A percentile compares a stretch with the other conserved stretches of the same genome.
Conservation (phyloP, 2,329 filamentous ascomycete genomes). For the Trichoderma guizhouense region DNA sequence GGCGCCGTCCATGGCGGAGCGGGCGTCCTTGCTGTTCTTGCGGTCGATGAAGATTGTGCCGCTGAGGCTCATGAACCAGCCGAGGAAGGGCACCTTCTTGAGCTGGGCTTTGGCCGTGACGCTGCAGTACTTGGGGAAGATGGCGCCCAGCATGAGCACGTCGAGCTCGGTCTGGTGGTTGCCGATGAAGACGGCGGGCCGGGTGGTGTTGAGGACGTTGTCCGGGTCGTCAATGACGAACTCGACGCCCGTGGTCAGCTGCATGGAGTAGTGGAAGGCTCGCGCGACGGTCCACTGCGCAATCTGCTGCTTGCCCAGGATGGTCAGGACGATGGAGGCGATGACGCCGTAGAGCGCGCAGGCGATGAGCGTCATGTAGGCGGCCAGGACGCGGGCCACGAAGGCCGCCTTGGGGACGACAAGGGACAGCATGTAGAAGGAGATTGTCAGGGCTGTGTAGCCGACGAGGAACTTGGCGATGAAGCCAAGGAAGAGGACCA, state of each 20-base stretch:
- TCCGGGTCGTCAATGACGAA: conserved; percentile 71
- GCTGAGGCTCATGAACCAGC: conserved; percentile 89
- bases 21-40: conserved; percentile 74
- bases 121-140: conserved; percentile 89
- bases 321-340: conserved; percentile 66
- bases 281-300: conserved; percentile 83
- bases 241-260: conserved; percentile 67
- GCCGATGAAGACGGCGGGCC: conserved; percentile 86
- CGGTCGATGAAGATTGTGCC: conserved; percentile 96
- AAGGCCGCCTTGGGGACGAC: conserved; percentile 61
- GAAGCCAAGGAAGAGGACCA: conserved; percentile 37
- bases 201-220: conserved; percentile 57
- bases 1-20: conserved; percentile 81
- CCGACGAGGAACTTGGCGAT: conserved; percentile 47
- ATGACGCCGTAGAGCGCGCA: conserved; percentile 71
- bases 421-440: conserved; percentile 61
- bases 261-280: conserved; percentile 77
- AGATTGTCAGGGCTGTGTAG: conserved; percentile 49
- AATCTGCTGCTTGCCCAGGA: conserved; percentile 68
- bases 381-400: conserved; percentile 63
- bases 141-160: conserved; percentile 80
- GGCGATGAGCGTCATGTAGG: conserved; percentile 59
- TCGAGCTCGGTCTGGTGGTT: conserved; percentile 98
- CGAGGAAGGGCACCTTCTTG: conserved; percentile 76
- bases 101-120: conserved; percentile 89